These are phyloP conservation scores for Cadophora gregata DNA, from an alignment of 2,329 filamentous ascomycete genomes.

Conservation along the genomic window DNA sequence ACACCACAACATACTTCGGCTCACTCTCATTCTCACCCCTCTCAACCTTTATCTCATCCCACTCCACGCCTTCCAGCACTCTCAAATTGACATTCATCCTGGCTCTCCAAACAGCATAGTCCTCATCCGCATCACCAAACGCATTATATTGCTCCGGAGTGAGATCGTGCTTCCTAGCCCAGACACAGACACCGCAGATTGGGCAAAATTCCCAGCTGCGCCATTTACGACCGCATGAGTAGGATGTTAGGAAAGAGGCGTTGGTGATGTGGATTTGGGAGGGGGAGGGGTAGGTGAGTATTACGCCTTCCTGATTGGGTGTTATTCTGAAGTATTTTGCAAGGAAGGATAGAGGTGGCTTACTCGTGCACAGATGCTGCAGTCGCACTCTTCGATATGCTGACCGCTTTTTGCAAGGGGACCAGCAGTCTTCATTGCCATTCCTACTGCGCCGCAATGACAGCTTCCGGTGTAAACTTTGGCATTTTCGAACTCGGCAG, in stretches of 20 bases:
- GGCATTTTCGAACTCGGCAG: constrained; percentile 26
- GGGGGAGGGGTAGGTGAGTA: constrained; percentile 21
- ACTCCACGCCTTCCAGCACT: constrained; percentile 29
- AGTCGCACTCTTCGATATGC: constrained; percentile 35
- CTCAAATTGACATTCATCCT: constrained; percentile 27
- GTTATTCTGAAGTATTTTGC: neutral
- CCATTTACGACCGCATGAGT: constrained; percentile 22
- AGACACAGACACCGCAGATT: constrained; percentile 25
- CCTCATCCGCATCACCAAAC: constrained; percentile 6
- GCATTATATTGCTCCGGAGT: constrained; percentile 5
- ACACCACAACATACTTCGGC: constrained; percentile 24
- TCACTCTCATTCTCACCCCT: constrained; percentile 17
- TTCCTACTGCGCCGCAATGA: constrained; percentile 37
- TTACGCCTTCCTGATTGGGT: constrained; percentile 19
- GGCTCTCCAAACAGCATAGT: constrained; percentile 17
- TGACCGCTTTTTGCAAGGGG: constrained; percentile 15
- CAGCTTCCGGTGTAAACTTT: constrained; percentile 38
- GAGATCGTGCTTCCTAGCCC: constrained; percentile 10
- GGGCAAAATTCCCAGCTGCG: constrained; percentile 26
- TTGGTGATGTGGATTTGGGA: constrained; percentile 23
- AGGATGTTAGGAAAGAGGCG: constrained; percentile 12
- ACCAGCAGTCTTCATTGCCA: constrained; percentile 33
- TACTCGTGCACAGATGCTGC: constrained; percentile 34
- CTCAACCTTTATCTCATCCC: constrained; percentile 25
- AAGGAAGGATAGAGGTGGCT: neutral